These are phyloP conservation scores for Vachellia pachyceras DNA, from an alignment of 306 rosid species.

Conservation along the genomic window DNA sequence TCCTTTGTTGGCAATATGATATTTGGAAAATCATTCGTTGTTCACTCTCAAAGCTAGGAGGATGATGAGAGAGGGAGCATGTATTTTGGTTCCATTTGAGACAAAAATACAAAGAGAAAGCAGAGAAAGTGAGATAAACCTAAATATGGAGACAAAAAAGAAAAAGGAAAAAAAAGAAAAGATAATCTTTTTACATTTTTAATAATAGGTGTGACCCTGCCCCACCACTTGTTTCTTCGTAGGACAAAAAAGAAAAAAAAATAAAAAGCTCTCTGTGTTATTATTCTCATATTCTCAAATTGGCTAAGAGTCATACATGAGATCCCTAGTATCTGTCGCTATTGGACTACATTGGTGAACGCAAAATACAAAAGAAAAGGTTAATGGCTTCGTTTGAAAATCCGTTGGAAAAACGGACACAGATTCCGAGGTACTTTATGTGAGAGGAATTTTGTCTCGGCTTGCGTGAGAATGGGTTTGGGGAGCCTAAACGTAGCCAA, in stretches of 20 bases:
- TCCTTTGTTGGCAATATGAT: not conserved
- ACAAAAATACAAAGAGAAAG: conserved; percentile 3
- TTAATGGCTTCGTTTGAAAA: too few species aligned
- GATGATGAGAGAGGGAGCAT: not conserved
- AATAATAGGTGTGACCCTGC: not conserved
- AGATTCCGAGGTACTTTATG: too few species aligned
- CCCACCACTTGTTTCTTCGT: not conserved
- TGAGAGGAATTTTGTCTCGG: too few species aligned
- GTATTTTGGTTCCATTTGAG: conserved; percentile 4
- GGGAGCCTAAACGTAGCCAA: too few species aligned
- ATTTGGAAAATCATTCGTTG: not conserved
- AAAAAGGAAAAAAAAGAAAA: too few species aligned
- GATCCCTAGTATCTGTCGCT: not conserved
- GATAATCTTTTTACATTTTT: not conserved
- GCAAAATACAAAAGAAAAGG: not conserved
- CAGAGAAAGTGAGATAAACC: not conserved
- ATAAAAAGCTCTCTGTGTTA: too few species aligned
- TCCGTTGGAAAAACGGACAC: too few species aligned
- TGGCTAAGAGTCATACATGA: not conserved
- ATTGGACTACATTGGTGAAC: not conserved
- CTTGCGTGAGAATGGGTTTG: too few species aligned
- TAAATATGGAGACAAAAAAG: too few species aligned
- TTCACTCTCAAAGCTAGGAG: conserved; percentile 4
- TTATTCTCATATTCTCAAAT: too few species aligned
- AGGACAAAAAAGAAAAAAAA: not conserved